Conservation (phyloP, 805 yeast genomes). For the Kluyveromyces aestuarii region DNA sequence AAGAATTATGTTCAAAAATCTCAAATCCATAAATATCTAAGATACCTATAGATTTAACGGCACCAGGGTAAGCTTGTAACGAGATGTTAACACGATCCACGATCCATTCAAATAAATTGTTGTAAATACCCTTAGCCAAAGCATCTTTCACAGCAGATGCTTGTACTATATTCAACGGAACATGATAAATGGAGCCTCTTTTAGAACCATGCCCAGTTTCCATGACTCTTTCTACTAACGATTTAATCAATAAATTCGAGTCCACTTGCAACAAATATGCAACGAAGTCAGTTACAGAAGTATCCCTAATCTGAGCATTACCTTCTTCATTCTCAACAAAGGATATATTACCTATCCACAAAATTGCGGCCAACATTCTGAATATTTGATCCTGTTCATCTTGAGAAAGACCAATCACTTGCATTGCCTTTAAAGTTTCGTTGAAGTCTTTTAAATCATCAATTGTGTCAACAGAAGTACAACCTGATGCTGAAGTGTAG, state of each 20-base stretch:
- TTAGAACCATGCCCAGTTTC: constrained; percentile 86
- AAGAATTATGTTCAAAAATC: constrained; percentile 88
- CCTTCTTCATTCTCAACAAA: constrained; percentile 84
- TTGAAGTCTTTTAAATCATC: constrained; percentile 73
- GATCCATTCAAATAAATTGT: constrained; percentile 92
- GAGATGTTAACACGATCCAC: constrained; percentile 84
- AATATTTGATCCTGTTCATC: constrained; percentile 87
- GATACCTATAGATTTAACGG: constrained; percentile 75
- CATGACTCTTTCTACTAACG: constrained; percentile 72
- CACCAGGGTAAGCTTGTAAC: constrained; percentile 44
- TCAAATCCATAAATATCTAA: constrained; percentile 95
- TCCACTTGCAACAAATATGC: constrained; percentile 85
- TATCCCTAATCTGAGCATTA: constrained; percentile 71
- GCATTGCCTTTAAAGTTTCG: constrained; percentile 83
- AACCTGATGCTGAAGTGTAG: constrained; percentile 80
- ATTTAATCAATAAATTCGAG: constrained; percentile 50
- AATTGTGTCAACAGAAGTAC: constrained; percentile 78
- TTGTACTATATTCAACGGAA: constrained; percentile 84
- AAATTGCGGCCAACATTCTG: constrained; percentile 68
- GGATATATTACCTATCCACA: constrained; percentile 92
- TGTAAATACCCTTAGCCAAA: constrained; percentile 87
- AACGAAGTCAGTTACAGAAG: constrained; percentile 87
- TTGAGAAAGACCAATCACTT: constrained; percentile 70
- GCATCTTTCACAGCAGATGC: constrained; percentile 95
- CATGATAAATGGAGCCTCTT: constrained; percentile 90